Base-by-base conservation (phyloP, 2,329 filamentous ascomycete species). In the Aotearoamyces nothofagi region DNA sequence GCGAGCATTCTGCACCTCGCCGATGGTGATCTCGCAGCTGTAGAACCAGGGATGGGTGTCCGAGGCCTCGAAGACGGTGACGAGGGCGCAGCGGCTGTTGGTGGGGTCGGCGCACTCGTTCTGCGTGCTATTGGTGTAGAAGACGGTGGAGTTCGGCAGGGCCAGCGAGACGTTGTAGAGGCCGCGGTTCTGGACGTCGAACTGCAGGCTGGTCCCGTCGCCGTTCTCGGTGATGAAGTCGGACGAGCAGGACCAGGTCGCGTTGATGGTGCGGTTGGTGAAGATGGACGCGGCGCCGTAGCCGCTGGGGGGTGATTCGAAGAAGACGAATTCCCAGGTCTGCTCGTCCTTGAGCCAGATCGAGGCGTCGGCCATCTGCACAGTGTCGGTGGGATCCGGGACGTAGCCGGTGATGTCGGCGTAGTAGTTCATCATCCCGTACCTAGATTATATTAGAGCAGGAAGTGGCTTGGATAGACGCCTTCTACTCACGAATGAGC, bases 11-110 rank as follows among this genome's bases (percentile, higher is more conserved):
- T 57, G 52, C 1, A 57, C 56, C 2, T 36, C 12, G 1, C 41
- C 43, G 4, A 60, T 27, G 1, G 46, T 53, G 10, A 56, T 43
- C 28, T 57, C 52, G 41, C 57, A 61, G 9, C 29, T 34, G 39
- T 60, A 61, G 32, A 49, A 58, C 55, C 55, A 61, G 0, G 56
- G 44, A 4, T 49, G 31, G 1, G 33, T 43, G 10, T 29, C 13
- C 0, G 50, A 55, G 2, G 55, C 45, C 32, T 60, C 56, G 10
- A 60, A 55, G 3, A 47, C 56, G 15, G 45, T 35, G 5, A 60
- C 42, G 9, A 43, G 23, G 0, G 38, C 30, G 22, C 46, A 49
- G 10, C 45, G 39, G 1, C 27, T 12, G 9, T 31, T 35, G 3
- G 12, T 22, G 4, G 26, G 33, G 32, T 40, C 15, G 9, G 40